Conservation (phyloP, 2,329 filamentous ascomycete genomes). For the Cladophialophora immunda region DNA sequence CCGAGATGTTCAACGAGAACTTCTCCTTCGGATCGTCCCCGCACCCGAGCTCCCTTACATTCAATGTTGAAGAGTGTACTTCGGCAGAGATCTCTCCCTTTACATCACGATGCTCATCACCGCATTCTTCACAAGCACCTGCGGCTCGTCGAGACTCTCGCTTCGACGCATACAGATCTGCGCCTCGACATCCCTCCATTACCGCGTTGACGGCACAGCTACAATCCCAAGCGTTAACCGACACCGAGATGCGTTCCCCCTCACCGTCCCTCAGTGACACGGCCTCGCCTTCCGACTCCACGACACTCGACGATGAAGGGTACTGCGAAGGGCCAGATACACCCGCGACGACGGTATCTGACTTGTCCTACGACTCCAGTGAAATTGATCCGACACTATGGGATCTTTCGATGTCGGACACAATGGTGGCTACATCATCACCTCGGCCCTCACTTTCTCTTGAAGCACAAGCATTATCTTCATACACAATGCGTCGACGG, state of each 20-base stretch:
- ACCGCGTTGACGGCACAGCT: conserved; percentile 39
- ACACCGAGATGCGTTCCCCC: conserved; percentile 32
- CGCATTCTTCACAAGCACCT: conserved; percentile 25
- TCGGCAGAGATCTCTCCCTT: conserved; percentile 40
- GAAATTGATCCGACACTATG: conserved; percentile 41
- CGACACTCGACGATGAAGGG: conserved; percentile 35
- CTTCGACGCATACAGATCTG: conserved; percentile 37
- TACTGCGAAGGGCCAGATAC: conserved; percentile 41
- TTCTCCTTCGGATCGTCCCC: conserved; percentile 40
- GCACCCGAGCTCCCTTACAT: conserved; percentile 14
- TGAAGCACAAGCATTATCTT: conserved; percentile 39
- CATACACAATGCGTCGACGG: conserved; percentile 38
- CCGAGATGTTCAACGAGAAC: conserved; percentile 42
- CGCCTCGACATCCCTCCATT: conserved; percentile 37
- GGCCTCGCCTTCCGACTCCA: conserved; percentile 30
- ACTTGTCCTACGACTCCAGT: conserved; percentile 29
- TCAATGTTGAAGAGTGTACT: conserved; percentile 30
- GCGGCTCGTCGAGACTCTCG: conserved; percentile 35
- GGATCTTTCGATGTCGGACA: conserved; percentile 39
- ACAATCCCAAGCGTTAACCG: conserved; percentile 38
- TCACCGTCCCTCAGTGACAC: conserved; percentile 29
- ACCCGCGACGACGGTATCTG: conserved; percentile 35
- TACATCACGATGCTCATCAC: conserved; percentile 39
- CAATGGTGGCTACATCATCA: conserved; percentile 38
- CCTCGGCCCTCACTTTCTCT: conserved; percentile 41